Evolutionary conservation across 2,329 filamentous ascomycete species (phyloP).

Genomic region (Graphiopsis chlorocephala): DNA sequence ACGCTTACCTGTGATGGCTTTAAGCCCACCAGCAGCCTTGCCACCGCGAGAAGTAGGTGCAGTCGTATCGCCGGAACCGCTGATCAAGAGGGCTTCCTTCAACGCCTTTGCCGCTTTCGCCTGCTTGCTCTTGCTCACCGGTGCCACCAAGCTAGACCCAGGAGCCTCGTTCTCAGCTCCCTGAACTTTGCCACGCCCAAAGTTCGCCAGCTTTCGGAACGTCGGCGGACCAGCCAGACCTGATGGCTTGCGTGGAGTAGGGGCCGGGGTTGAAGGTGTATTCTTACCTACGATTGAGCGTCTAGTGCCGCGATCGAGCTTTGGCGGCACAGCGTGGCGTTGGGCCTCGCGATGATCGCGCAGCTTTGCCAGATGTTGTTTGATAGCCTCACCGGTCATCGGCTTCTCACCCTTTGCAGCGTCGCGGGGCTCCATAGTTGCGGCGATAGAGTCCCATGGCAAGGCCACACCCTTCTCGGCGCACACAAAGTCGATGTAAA

Average conservation of each 20-base stretch:
- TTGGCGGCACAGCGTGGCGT: constrained; percentile 23
- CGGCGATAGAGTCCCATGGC: constrained; percentile 25
- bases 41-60: not conserved
- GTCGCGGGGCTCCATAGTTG: constrained; percentile 18
- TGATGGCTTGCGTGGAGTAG: not conserved
- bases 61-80: not conserved
- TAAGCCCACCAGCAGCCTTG: not conserved
- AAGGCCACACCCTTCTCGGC: constrained; percentile 19
- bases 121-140: constrained; percentile 9
- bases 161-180: not conserved
- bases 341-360: constrained; percentile 21
- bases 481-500: constrained; percentile 26
- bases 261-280: not conserved
- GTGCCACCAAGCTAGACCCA: not conserved
- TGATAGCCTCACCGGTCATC: constrained; percentile 26
- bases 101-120: not conserved
- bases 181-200: not conserved
- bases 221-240: not conserved
- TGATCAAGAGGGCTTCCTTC: not conserved
- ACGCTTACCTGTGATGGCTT: not conserved
- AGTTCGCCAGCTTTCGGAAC: not conserved
- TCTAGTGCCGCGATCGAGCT: constrained; percentile 17
- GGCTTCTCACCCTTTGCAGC: not conserved
- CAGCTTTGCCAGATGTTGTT: constrained; percentile 31
- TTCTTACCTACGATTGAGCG: not conserved